phyloP scores from a whole-genome alignment of 2,329 filamentous ascomycete species.

The Colletotrichum sp. region DNA sequence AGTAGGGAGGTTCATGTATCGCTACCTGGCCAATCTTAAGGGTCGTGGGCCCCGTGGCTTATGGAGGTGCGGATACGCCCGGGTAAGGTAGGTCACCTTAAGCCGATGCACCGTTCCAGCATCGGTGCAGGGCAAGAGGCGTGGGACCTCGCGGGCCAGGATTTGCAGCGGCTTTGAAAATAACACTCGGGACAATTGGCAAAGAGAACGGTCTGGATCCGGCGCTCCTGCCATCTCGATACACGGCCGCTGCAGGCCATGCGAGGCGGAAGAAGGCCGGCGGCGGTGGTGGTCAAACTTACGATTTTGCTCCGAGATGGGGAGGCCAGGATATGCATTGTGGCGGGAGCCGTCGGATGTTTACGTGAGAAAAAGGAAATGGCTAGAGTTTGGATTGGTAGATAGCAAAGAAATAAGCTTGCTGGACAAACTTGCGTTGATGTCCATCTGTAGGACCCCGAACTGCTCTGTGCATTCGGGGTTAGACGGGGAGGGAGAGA shows the following conservation, averaged over 20 bases:
- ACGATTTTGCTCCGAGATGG: slow-evolving; percentile 1
- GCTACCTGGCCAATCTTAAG: neutral
- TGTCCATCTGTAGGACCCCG: neutral
- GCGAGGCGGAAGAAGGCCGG: neutral
- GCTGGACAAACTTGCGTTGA: slow-evolving; percentile 10
- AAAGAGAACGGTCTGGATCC: neutral
- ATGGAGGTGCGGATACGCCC: slow-evolving; percentile 12
- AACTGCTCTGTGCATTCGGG: neutral
- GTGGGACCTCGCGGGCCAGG: neutral
- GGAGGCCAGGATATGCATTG: neutral
- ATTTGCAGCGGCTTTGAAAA: neutral
- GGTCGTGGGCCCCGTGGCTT: neutral
- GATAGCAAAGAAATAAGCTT: neutral
- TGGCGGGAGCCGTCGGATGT: neutral
- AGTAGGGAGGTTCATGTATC: neutral
- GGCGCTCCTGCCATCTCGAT: slow-evolving; percentile 3
- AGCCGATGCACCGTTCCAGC: neutral
- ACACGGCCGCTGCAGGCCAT: neutral
- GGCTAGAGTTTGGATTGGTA: neutral
- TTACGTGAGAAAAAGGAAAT: neutral
- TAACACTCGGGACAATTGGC: neutral
- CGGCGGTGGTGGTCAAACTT: slow-evolving; percentile 3
- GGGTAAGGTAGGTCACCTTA: neutral
- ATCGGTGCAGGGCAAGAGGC: neutral
- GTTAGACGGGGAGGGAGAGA: neutral